Evolutionary conservation across 768 basidiomycete species (phyloP), one percentile per base, ranked within the genome.

Genomic region (Russula emetica): DNA sequence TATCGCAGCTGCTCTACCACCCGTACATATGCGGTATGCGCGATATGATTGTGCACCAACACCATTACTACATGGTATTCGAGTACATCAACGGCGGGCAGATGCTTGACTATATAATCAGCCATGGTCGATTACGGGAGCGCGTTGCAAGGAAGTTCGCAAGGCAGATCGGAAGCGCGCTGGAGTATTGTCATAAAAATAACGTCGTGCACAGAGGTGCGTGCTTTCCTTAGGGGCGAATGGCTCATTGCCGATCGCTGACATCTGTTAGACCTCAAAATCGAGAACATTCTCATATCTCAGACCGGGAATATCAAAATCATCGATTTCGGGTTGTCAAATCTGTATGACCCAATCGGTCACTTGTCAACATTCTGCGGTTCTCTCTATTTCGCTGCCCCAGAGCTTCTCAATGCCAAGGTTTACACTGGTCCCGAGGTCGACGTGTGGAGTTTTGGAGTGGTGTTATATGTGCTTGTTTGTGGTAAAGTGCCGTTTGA

Each of bases 101-200:
- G 80, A 94, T 99, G 93, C 85, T 99, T 69, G 97, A 99, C 82
- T 99, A 96, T 75, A 98, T 99, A 78, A 99, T 99, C 78, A 91
- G 91, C 70, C 97, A 99, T 71, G 97, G 97, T 20, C 83, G 97
- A 38, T 82, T 98, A 63, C 83, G 97, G 52, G 97, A 98, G 76
- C 85, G 96, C 61, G 93, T 94, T 45, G 97, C 97, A 24, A 81
- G 97, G 69, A 98, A 98, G 79, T 99, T 99, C 76, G 94, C 97
- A 5, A 78, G 97, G 34, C 97, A 99, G 76, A 98, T 99, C 66
- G 95, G 92, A 40, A 92, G 89, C 70, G 97, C 97, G 1, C 79
- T 99, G 26, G 91, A 96, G 73, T 98, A 99, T 75, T 96, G 94
- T 73, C 97, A 99, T 77, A 85, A 86, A 71, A 99, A 98, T 75